Evolutionary conservation across 306 rosid species (phyloP).

Genomic region (Begonia masoniana): DNA sequence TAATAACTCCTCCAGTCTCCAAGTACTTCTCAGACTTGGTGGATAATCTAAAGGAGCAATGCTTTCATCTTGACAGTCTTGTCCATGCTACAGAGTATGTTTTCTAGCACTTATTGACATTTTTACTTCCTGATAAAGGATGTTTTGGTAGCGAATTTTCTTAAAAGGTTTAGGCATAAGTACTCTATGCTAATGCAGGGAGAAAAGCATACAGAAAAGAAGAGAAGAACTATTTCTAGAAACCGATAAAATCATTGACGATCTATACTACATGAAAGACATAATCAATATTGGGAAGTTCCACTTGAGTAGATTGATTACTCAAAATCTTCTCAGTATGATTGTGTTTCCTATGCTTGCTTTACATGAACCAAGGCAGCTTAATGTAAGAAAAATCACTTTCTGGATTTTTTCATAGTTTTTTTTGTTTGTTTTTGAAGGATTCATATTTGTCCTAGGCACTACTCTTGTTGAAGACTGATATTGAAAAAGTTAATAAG

Average conservation of each 20-base stretch:
- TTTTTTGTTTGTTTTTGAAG: not conserved
- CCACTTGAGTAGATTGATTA: conserved; percentile 33
- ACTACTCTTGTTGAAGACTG: too few species aligned
- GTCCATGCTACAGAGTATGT: conserved; percentile 38
- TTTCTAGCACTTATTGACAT: conserved; percentile 1
- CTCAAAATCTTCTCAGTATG: conserved; percentile 46
- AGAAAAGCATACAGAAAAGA: conserved; percentile 23
- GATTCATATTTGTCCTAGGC: too few species aligned
- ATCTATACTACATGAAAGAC: conserved; percentile 69
- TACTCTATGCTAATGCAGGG: conserved; percentile 32
- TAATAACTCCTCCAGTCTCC: conserved; percentile 64
- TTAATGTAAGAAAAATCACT: conserved; percentile 37
- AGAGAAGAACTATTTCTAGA: conserved; percentile 40
- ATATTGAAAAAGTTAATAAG: too few species aligned
- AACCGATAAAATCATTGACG: conserved; percentile 53
- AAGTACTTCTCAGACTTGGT: conserved; percentile 65
- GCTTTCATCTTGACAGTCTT: conserved; percentile 40
- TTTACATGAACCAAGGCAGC: conserved; percentile 29
- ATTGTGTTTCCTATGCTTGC: conserved; percentile 52
- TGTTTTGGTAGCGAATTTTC: not conserved
- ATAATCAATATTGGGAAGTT: conserved; percentile 40
- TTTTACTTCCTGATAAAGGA: conserved; percentile 2
- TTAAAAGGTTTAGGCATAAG: not conserved
- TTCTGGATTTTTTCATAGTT: not conserved
- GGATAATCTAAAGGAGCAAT: conserved; percentile 38